A percentile compares a stretch with the other conserved stretches of the same genome.
These are phyloP conservation scores for Gilbertella persicaria DNA, from an alignment of 371 early-diverging fungal species.

Conservation along the genomic window DNA sequence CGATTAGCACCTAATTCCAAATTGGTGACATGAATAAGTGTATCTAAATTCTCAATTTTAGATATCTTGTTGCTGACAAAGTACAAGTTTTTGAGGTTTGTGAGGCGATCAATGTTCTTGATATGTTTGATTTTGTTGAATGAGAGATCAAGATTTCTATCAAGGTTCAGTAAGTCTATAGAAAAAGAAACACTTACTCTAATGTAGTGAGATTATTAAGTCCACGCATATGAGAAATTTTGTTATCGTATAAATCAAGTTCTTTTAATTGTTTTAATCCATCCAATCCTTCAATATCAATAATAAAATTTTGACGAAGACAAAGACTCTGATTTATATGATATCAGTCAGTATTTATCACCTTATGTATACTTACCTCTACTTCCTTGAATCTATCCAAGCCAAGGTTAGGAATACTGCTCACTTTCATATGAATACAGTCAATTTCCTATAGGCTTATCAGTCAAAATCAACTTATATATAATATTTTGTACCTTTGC, in stretches of 20 bases:
- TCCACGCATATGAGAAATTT: slow-evolving; percentile 75
- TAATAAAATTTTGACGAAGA: slow-evolving; percentile 90
- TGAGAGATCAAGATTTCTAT: slow-evolving; percentile 83
- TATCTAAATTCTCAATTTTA: slow-evolving; percentile 72
- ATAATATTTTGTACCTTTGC: slow-evolving; percentile 20
- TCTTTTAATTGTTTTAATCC: slow-evolving; percentile 57
- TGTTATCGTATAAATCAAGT: slow-evolving; percentile 93
- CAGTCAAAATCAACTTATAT: neutral
- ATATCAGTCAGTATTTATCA: neutral
- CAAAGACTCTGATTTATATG: slow-evolving; percentile 61
- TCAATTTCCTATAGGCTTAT: slow-evolving; percentile 83
- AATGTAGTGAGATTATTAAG: slow-evolving; percentile 63
- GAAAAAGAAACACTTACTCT: slow-evolving; percentile 48
- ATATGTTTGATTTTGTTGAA: slow-evolving; percentile 88
- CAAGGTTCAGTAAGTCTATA: neutral
- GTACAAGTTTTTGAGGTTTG: slow-evolving; percentile 65
- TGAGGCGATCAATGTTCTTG: slow-evolving; percentile 60
- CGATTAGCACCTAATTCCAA: slow-evolving; percentile 95
- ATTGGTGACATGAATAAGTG: slow-evolving; percentile 68
- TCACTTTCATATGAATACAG: slow-evolving; percentile 77
- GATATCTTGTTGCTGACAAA: slow-evolving; percentile 87
- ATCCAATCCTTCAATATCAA: slow-evolving; percentile 72
- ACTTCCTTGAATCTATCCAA: slow-evolving; percentile 73
- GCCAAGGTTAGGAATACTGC: slow-evolving; percentile 55
- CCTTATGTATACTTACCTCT: slow-evolving; percentile 45